Conservation (phyloP, 768 basidiomycete species). For the Neoboletus magnificus region DNA sequence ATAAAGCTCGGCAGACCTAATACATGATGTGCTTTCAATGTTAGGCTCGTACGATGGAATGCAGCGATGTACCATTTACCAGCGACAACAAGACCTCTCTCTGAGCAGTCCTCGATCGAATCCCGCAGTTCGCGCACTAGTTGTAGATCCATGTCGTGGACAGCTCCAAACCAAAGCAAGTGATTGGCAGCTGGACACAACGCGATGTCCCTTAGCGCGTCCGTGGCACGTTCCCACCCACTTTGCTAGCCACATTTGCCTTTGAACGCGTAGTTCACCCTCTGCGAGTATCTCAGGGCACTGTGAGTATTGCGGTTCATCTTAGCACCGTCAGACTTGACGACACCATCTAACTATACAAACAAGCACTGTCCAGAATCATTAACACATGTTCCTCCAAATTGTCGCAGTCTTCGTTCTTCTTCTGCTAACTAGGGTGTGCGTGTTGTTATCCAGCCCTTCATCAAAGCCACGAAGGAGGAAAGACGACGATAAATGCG, state of each 20-base stretch:
- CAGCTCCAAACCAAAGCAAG: neutral
- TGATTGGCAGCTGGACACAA: neutral
- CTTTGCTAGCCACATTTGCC: neutral
- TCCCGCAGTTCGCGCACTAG: conserved; percentile 54
- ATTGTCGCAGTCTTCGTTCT: neutral
- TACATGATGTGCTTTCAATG: conserved; percentile 14
- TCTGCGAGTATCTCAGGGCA: neutral
- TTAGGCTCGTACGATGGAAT: conserved; percentile 6
- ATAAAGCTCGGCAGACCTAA: conserved; percentile 76
- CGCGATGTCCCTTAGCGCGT: neutral
- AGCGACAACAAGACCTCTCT: conserved; percentile 65
- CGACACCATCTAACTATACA: neutral
- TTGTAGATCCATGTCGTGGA: conserved; percentile 41
- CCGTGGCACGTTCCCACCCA: conserved; percentile 14
- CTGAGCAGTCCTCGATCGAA: conserved; percentile 70
- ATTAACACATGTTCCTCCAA: conserved; percentile 15
- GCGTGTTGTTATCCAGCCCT: conserved; percentile 12
- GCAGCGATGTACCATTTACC: conserved; percentile 65
- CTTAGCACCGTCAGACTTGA: neutral
- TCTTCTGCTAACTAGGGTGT: conserved; percentile 20
- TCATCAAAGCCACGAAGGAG: conserved; percentile 12
- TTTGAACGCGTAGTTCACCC: neutral
- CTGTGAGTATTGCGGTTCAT: neutral
- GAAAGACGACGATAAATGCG: conserved; percentile 32
- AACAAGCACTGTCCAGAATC: neutral